Base-by-base conservation (phyloP, 2,329 filamentous ascomycete species). In the Capronia epimyces region DNA sequence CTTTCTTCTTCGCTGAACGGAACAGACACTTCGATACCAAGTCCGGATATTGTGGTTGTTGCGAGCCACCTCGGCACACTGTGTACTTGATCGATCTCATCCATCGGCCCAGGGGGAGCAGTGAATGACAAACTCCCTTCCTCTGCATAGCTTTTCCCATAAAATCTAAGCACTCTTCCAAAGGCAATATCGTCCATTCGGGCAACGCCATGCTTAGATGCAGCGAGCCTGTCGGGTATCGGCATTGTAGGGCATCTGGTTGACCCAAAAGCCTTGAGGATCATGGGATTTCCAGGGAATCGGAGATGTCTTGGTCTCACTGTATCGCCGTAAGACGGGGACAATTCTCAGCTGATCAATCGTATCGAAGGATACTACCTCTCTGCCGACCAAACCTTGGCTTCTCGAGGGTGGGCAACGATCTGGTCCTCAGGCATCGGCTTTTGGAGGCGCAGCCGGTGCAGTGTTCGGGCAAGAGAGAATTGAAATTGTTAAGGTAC, bases 21-120 rank as follows among this genome's bases (percentile, higher is more conserved):
- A 42, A n/a, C 8, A 44, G 43, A 20, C 45, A 31, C 49, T 54
- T 54, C 46, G 54, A 29, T 54, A 53, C 51, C 48, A 39, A 52
- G n/a, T 43, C 24, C 18, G 20, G 21, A 36, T 27, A 21, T 49
- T 36, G 42, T 16, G 49, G 43, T 21, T 29, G 43, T 46, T 34
- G 32, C 27, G 41, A 41, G 25, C 32, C 45, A 45, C 49, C 39
- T 27, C 22, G 15, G 32, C 6, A 24, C 20, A 22, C 25, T 29
- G 43, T 37, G 41, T 21, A 42, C 8, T 10, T 18, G 5, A 6
- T 18, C 6, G 7, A 37, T 37, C 34, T 3, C 18, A 37, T 15
- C 6, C 18, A 39, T 34, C 27, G 36, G 31, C 8, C 16, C 24
- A 9, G 25, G 27, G 27, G 40, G 18, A 32, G n/a, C 8, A 25